Base-by-base conservation (phyloP, 495 filamentous ascomycete species). In the Lichenothelia convexa region DNA sequence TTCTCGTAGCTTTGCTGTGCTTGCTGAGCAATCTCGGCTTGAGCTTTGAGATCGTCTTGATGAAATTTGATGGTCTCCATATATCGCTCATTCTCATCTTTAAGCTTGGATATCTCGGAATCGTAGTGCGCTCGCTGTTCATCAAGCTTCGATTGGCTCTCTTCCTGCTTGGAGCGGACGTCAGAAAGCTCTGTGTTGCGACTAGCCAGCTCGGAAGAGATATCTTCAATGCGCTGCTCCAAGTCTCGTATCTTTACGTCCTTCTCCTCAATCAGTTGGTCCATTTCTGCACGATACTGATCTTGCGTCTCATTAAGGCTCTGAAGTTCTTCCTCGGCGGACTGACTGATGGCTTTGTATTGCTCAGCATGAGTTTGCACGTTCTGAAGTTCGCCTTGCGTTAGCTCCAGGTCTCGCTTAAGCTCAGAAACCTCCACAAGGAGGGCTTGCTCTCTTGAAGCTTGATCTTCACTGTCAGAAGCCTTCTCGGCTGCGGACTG, bases 1-100 rank as follows among this genome's bases (percentile, higher is more conserved):
- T 68, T 71, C 52, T 99, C 91, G 46, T 99, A 99, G 42, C 87
- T 84, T 44, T 91, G 76, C 52, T 95, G 91, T 5, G 89, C 85
- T 49, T 80, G 80, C 36, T 81, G 71, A 3, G 91, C 80, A 50
- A 99, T 99, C 18, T 84, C 75, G 17, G 86, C 85, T 56, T 99
- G 91, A 1, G 80, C 78, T 35, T 87, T 83, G 15, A 95, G 62
- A 46, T 95, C 86, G 37, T 86, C 79, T 55, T 87, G 80, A 50
- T 89, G 78, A 54, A 76, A 80, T 36, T 73, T 65, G n/a, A 78
- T 73, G 18, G 80, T 68, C 15, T 75, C 75, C 34, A 69, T 65
- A 47, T 84, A 75, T 34, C 81, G 68, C 45, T 91, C 80, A 44
- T 75, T 76, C 40, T 93, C 80, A 36, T 91, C 83, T 50, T 80